Conservation (phyloP, 257 asterid genomes). For the Solanum lycopersicoides region DNA sequence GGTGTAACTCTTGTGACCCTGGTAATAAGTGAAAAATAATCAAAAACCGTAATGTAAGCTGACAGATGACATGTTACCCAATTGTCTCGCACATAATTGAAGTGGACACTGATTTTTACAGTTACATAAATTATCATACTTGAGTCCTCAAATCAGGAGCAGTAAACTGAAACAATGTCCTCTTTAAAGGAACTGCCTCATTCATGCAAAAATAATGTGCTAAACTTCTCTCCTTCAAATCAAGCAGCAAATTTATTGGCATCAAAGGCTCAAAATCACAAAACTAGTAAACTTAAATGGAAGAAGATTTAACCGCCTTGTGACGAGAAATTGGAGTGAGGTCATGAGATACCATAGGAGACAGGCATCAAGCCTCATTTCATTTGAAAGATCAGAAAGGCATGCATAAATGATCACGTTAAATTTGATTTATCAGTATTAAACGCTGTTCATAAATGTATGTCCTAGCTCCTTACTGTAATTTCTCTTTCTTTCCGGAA, state of each 20-base stretch:
- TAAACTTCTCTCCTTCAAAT: not conserved
- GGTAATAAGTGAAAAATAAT: not conserved
- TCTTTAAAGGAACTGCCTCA: not conserved
- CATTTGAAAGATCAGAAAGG: not conserved
- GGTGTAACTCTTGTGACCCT: slow-evolving; percentile 98
- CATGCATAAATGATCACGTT: not conserved
- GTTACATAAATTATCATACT: not conserved
- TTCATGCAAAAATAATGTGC: not conserved
- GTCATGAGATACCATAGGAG: not conserved
- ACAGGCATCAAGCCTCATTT: not conserved
- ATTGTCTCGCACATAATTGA: not conserved
- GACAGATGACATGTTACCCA: not conserved
- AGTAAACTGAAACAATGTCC: not conserved
- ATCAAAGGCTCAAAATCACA: not conserved
- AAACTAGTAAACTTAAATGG: not conserved
- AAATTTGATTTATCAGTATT: not conserved
- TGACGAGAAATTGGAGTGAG: not conserved
- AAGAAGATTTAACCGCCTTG: not conserved
- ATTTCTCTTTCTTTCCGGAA: not conserved
- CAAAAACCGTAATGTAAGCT: not conserved
- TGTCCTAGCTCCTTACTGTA: not conserved
- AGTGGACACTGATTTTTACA: not conserved
- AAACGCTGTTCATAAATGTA: not conserved
- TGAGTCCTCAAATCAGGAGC: not conserved
- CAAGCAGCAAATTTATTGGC: not conserved